These are phyloP conservation scores for Pelargonium cotyledonis DNA, from an alignment of 441 rosid genomes.

Conservation along the genomic window DNA sequence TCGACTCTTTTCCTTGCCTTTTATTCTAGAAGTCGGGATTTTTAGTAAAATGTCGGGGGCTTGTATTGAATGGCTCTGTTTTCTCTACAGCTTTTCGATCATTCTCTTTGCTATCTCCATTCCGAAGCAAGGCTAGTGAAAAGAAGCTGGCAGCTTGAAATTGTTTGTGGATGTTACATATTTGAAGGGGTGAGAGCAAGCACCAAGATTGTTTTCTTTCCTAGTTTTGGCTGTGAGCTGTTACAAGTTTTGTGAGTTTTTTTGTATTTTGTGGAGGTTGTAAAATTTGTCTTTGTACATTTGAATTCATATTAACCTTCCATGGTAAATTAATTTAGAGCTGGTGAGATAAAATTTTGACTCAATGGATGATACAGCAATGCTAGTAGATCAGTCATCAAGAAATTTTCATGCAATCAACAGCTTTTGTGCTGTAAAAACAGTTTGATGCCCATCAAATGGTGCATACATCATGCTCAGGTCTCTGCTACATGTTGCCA, in stretches of 20 bases:
- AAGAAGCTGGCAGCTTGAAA: slow-evolving; percentile 44
- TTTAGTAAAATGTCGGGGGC: not conserved
- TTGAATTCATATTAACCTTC: not conserved
- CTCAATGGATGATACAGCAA: not conserved
- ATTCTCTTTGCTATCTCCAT: slow-evolving; percentile 76
- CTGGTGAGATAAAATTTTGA: not conserved
- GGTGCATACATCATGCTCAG: no score
- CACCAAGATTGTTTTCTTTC: slow-evolving; percentile 15
- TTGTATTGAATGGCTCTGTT: not conserved
- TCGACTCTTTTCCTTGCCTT: not conserved
- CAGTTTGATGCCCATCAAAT: no score
- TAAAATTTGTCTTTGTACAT: slow-evolving; percentile 2
- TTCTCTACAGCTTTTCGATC: slow-evolving; percentile 64
- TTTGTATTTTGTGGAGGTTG: not conserved
- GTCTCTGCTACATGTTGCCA: no score
- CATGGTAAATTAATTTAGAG: not conserved
- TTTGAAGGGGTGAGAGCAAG: slow-evolving; percentile 17
- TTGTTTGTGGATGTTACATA: slow-evolving; percentile 7
- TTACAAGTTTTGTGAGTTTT: not conserved
- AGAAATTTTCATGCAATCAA: no score
- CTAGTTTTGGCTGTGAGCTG: slow-evolving; percentile 16
- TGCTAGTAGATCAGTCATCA: no score
- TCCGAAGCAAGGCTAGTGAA: slow-evolving; percentile 69
- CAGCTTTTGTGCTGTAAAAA: no score
- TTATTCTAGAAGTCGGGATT: not conserved